Conservation (phyloP, 202 grass and related monocot species). For the Panicum virgatum region DNA sequence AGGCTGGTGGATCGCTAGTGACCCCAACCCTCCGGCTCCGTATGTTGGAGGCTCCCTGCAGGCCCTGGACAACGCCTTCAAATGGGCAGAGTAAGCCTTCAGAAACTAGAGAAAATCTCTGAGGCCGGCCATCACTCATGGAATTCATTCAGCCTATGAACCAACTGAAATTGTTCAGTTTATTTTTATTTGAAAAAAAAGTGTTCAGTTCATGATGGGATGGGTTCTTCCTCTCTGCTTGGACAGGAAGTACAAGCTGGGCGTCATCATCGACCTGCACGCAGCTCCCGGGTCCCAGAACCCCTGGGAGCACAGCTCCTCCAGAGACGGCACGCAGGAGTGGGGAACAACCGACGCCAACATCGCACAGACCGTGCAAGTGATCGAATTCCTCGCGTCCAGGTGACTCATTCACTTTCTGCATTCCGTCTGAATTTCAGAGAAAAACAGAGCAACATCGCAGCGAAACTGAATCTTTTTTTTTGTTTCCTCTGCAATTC, state of each 20-base stretch:
- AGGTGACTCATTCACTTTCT: conserved; percentile 25
- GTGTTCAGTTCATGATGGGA: not conserved
- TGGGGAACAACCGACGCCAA: conserved; percentile 58
- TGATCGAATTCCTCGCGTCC: conserved; percentile 69
- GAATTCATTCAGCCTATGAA: no score
- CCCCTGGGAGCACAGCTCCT: conserved; percentile 57
- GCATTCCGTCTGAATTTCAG: not conserved
- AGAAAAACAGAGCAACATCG: not conserved
- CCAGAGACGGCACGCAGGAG: conserved; percentile 56
- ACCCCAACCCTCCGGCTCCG: conserved; percentile 64
- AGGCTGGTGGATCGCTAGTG: conserved; percentile 88
- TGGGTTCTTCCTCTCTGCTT: not conserved
- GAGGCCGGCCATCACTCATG: no score
- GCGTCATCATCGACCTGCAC: conserved; percentile 66
- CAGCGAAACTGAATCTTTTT: not conserved
- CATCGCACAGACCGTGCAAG: conserved; percentile 53
- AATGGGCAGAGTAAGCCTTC: conserved; percentile 87
- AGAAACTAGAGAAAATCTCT: no score
- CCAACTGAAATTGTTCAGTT: no score
- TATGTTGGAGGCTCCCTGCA: conserved; percentile 76
- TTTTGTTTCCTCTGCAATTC: not conserved
- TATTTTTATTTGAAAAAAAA: no score
- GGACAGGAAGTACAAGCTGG: conserved; percentile 55
- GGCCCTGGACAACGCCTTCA: conserved; percentile 75
- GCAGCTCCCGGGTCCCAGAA: conserved; percentile 72